Conservation (phyloP, 164 flowering plant species). For the Magnolia officinalis region DNA sequence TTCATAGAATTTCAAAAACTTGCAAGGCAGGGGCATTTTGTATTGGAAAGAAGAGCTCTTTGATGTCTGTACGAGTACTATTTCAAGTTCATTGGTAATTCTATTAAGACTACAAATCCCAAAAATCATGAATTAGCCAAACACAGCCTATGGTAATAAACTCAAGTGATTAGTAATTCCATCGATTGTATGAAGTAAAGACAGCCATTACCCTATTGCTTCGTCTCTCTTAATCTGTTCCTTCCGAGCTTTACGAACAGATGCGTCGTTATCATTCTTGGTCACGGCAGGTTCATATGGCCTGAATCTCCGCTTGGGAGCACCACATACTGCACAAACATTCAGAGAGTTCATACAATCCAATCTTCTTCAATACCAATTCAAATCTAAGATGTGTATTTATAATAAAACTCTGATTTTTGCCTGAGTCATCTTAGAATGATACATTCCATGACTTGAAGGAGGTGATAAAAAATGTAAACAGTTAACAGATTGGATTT, state of each 20-base stretch:
- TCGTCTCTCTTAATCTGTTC: conserved; percentile 71
- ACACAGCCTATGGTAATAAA: not conserved
- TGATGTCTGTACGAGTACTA: too few species aligned
- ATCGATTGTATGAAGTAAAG: not conserved
- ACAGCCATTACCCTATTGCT: conserved; percentile 62
- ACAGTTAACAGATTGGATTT: not conserved
- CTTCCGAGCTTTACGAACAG: conserved; percentile 74
- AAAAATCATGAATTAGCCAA: too few species aligned
- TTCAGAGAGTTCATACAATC: not conserved
- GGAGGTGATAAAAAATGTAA: not conserved
- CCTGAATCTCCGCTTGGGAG: conserved; percentile 90
- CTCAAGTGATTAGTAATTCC: not conserved
- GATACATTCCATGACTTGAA: too few species aligned
- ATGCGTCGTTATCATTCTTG: conserved; percentile 59
- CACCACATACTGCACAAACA: conserved; percentile 71
- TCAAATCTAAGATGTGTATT: too few species aligned
- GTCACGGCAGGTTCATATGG: conserved; percentile 49
- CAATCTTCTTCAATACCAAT: not conserved
- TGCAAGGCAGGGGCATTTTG: too few species aligned
- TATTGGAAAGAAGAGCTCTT: too few species aligned
- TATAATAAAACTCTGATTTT: too few species aligned
- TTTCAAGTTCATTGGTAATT: too few species aligned
- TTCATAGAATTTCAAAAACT: too few species aligned
- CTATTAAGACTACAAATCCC: too few species aligned
- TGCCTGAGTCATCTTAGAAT: too few species aligned